phyloP scores from a whole-genome alignment of 495 filamentous ascomycete genomes.

The Aspergillus steynii region DNA sequence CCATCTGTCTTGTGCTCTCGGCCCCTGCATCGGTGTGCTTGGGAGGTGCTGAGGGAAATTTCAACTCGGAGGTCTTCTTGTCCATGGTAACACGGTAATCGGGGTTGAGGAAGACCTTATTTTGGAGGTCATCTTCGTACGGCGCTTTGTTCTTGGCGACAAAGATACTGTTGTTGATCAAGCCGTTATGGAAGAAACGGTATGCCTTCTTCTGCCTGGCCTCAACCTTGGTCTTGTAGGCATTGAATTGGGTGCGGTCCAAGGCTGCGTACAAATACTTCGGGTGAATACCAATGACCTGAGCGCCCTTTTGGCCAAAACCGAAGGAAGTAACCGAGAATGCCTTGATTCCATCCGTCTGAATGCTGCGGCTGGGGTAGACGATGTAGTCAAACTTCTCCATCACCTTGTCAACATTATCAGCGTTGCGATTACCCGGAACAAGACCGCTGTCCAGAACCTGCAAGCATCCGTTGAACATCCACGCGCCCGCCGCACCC shows the following conservation, averaged over 20 bases:
- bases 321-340: conserved; percentile 99
- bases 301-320: conserved; percentile 98
- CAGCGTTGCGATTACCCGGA: conserved; percentile 95
- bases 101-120: conserved; percentile 91
- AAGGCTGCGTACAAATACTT: conserved; percentile 96
- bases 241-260: conserved; percentile 75
- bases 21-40: conserved; percentile 55
- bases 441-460: conserved; percentile 91
- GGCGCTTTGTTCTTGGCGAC: conserved; percentile 89
- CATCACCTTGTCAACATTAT: conserved; percentile 95
- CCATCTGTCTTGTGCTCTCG: conserved; percentile 70
- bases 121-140: conserved; percentile 84
- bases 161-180: conserved; percentile 97
- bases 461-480: conserved; percentile 98
- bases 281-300: conserved; percentile 94
- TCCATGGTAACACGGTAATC: conserved; percentile 80
- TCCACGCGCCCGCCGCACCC: conserved; percentile 98
- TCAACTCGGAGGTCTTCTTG: conserved; percentile 77
- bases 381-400: conserved; percentile 98
- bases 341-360: conserved; percentile 96
- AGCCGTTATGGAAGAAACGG: conserved; percentile 93
- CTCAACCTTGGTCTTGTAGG: conserved; percentile 84
- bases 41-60: conserved; percentile 64
- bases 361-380: conserved; percentile 91
- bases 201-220: conserved; percentile 97